Evolutionary conservation across 495 filamentous ascomycete species (phyloP).

Genomic region (Penicillium soppii): DNA sequence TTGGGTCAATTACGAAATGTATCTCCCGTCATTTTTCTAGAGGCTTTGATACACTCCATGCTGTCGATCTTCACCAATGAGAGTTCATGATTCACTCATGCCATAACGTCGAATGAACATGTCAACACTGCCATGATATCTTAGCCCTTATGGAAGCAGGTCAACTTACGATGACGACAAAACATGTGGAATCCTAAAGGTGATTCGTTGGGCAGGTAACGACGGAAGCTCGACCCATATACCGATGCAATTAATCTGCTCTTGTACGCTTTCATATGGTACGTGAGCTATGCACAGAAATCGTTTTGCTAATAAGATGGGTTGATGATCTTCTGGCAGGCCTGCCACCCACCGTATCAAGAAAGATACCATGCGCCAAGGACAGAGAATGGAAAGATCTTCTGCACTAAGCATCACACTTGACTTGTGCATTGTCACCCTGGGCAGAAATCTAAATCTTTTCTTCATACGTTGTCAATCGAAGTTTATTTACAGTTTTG

Average conservation of each 20-base stretch:
- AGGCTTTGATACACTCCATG: background rate
- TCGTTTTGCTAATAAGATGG: background rate
- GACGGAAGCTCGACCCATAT: slow-evolving; percentile 7
- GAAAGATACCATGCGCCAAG: no score
- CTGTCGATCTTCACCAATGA: background rate
- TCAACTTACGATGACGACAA: slow-evolving; percentile 3
- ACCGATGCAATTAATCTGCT: background rate
- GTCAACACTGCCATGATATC: no score
- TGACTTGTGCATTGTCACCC: background rate
- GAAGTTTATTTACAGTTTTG: no score
- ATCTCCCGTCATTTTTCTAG: background rate
- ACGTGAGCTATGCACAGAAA: background rate
- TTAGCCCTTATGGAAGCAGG: no score
- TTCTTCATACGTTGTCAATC: no score
- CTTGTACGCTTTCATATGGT: background rate
- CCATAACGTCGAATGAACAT: no score
- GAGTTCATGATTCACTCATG: slow-evolving; percentile 4
- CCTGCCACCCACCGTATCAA: background rate
- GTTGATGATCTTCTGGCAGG: no score
- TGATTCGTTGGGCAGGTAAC: slow-evolving; percentile 5
- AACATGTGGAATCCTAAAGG: slow-evolving; percentile 6
- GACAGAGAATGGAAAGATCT: no score
- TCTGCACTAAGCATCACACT: background rate
- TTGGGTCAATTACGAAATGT: background rate
- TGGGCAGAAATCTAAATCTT: no score